Evolutionary conservation across 2,329 filamentous ascomycete species (phyloP).

Genomic region (Chaetothyriales sp.): DNA sequence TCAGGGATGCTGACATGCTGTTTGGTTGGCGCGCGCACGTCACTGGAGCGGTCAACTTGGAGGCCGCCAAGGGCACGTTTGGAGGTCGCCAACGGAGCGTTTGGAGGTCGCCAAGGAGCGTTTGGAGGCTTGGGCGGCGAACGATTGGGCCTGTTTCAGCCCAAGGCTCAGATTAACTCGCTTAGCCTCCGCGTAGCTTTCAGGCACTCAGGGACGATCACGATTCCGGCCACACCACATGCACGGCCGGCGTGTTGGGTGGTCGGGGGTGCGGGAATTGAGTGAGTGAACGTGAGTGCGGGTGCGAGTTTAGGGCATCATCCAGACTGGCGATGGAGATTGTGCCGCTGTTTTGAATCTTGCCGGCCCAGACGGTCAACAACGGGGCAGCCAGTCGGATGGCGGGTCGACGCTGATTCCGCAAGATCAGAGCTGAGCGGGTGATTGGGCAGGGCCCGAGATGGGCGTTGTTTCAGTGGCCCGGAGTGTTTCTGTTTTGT

Average conservation of each 20-base stretch:
- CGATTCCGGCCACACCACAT: neutral
- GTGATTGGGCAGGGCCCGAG: neutral
- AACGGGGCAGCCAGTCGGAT: neutral
- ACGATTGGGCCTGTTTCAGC: neutral
- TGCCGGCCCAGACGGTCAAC: neutral
- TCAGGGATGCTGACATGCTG: neutral
- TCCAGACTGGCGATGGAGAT: neutral
- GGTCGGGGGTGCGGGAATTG: neutral
- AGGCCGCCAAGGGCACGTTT: neutral
- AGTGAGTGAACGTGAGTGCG: too few relatives aligned
- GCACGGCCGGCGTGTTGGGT: neutral
- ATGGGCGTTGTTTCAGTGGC: neutral
- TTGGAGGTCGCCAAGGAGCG: neutral
- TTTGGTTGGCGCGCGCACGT: neutral
- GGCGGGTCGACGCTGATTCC: neutral
- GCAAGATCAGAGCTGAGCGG: neutral
- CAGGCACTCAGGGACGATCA: neutral
- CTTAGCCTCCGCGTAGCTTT: neutral
- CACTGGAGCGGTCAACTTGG: neutral
- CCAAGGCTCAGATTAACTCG: neutral
- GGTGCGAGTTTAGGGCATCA: neutral
- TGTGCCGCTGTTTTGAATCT: neutral
- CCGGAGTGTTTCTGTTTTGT: neutral
- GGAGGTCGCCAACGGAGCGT: too few relatives aligned
- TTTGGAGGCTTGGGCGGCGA: neutral